These are phyloP conservation scores for Chiua virens DNA, from an alignment of 768 basidiomycete genomes.

Conservation along the genomic window DNA sequence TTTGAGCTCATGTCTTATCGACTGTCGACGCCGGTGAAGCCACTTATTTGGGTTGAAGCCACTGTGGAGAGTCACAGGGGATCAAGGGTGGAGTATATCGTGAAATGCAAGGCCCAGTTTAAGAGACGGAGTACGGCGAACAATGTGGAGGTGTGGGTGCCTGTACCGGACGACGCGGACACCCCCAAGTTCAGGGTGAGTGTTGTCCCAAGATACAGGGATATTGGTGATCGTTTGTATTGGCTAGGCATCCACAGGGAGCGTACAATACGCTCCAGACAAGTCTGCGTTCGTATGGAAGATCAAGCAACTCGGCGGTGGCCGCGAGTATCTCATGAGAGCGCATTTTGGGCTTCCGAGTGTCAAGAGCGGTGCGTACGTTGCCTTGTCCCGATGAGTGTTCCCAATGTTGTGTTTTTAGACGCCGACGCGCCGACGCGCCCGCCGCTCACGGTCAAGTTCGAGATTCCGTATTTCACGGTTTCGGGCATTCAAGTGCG, in stretches of 20 bases:
- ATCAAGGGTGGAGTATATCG: slow-evolving; percentile 93
- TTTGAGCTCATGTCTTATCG: slow-evolving; percentile 99
- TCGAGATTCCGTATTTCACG: slow-evolving; percentile 98
- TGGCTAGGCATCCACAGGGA: slow-evolving; percentile 85
- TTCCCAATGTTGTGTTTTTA: slow-evolving; percentile 46
- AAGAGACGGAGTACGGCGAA: slow-evolving; percentile 95
- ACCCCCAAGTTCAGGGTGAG: slow-evolving; percentile 92
- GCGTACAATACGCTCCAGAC: slow-evolving; percentile 95
- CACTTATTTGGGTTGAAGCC: slow-evolving; percentile 92
- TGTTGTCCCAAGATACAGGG: background rate
- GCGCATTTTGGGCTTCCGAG: slow-evolving; percentile 97
- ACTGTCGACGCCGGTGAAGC: slow-evolving; percentile 95
- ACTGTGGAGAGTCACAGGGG: slow-evolving; percentile 93
- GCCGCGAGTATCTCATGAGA: slow-evolving; percentile 95
- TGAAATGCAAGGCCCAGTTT: slow-evolving; percentile 96
- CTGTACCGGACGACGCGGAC: slow-evolving; percentile 98
- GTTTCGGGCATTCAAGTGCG: slow-evolving; percentile 97
- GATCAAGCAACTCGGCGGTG: slow-evolving; percentile 96
- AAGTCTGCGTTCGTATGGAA: slow-evolving; percentile 99
- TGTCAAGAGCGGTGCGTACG: slow-evolving; percentile 77
- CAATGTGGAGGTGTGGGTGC: slow-evolving; percentile 98
- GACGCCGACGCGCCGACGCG: slow-evolving; percentile 74
- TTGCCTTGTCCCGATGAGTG: background rate
- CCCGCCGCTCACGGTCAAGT: slow-evolving; percentile 95
- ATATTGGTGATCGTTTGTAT: background rate